These are phyloP conservation scores for Zasmidium citrigriseum DNA, from an alignment of 2,329 filamentous ascomycete genomes.

Conservation along the genomic window DNA sequence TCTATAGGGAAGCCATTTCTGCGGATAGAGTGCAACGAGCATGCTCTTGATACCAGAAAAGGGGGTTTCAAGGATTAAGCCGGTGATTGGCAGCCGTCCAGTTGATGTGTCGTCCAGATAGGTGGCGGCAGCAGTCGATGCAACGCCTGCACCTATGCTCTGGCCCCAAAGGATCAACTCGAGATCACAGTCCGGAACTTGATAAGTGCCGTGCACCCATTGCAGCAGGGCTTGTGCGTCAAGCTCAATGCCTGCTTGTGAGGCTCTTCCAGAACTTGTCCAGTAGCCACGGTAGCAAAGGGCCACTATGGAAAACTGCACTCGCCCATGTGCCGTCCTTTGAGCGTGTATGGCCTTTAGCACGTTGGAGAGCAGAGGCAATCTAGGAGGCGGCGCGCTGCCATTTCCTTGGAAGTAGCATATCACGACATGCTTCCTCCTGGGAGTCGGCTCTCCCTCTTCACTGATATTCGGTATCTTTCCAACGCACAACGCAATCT, in stretches of 20 bases:
- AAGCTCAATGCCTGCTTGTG: slow-evolving; percentile 67
- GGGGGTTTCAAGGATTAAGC: slow-evolving; percentile 72
- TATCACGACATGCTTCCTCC: slow-evolving; percentile 39
- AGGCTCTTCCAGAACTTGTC: slow-evolving; percentile 72
- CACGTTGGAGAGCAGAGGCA: slow-evolving; percentile 49
- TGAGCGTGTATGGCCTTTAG: slow-evolving; percentile 43
- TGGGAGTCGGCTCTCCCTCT: neutral
- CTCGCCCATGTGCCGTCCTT: neutral
- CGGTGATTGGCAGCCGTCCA: slow-evolving; percentile 33
- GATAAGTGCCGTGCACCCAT: slow-evolving; percentile 58
- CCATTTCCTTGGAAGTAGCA: slow-evolving; percentile 54
- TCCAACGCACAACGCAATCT: slow-evolving; percentile 62
- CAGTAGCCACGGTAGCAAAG: slow-evolving; percentile 72
- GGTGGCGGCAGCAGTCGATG: slow-evolving; percentile 59
- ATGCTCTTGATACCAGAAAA: slow-evolving; percentile 71
- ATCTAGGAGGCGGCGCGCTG: slow-evolving; percentile 47
- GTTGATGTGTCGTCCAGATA: slow-evolving; percentile 39
- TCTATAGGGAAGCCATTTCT: slow-evolving; percentile 76
- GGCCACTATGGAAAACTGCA: slow-evolving; percentile 39
- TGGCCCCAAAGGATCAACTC: slow-evolving; percentile 71
- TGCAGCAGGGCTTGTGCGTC: slow-evolving; percentile 66
- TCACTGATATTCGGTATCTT: slow-evolving; percentile 4
- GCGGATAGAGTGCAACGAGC: slow-evolving; percentile 72
- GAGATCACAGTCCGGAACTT: slow-evolving; percentile 34
- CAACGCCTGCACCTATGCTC: slow-evolving; percentile 73